phyloP scores from a whole-genome alignment of 164 flowering plant species.

The Sedum album region DNA sequence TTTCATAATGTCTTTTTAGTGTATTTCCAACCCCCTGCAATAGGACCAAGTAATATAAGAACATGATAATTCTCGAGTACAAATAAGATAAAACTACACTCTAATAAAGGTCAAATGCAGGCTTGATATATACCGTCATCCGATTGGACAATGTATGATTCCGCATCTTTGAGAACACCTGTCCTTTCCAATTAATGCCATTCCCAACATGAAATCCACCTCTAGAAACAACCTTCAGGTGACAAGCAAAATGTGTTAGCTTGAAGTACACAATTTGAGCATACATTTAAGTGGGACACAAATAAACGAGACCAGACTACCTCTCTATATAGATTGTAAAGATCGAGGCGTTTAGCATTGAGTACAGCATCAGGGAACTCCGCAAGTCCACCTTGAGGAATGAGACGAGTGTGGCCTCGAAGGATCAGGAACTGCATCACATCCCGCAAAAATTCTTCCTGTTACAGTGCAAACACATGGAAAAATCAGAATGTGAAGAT shows the following conservation, averaged over 20 bases:
- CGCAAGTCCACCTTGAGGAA: conserved; percentile 94
- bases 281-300: neutral
- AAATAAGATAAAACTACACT: conserved; percentile 2
- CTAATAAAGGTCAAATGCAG: neutral
- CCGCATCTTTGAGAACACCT: conserved; percentile 98
- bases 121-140: conserved; percentile 72
- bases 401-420: conserved; percentile 88
- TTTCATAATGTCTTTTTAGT: conserved; percentile 91
- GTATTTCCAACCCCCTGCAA: conserved; percentile 91
- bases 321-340: conserved; percentile 93
- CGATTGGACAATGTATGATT: conserved; percentile 87
- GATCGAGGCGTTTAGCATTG: conserved; percentile 93
- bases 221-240: conserved; percentile 80
- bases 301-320: conserved; percentile 22
- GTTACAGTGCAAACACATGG: conserved; percentile 14
- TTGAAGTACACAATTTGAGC: too few species aligned
- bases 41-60: neutral
- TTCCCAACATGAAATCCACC: conserved; percentile 99
- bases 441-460: conserved; percentile 96
- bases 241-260: neutral
- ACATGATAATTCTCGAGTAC: too few species aligned
- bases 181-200: conserved; percentile 99
- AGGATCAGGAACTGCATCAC: conserved; percentile 91
- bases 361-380: conserved; percentile 99
- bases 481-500: neutral